A percentile compares a stretch with the other conserved stretches of the same genome.
Evolutionary conservation across 83 land plant species (phyloP).

Genomic region (Picea mariana): DNA sequence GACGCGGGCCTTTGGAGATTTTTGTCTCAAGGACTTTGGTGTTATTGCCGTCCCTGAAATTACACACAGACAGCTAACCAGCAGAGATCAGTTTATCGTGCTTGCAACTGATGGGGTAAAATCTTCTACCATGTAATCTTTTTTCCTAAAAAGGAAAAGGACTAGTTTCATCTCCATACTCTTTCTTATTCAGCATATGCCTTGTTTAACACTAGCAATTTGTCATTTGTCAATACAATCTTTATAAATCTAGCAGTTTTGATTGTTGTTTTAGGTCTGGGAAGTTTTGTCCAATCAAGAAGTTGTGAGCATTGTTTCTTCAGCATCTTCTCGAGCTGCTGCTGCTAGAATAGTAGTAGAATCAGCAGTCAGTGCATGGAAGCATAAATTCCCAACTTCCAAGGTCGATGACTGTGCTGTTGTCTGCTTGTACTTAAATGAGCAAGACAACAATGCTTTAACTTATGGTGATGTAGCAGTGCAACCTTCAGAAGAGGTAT

Average conservation of each 20-base stretch:
- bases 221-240: too few relatives aligned
- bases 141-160: too few relatives aligned
- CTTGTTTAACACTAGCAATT: too few relatives aligned
- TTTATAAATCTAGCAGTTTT: too few relatives aligned
- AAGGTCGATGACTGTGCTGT: too few relatives aligned
- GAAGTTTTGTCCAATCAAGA: constrained; percentile 65
- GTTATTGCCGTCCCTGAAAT: constrained; percentile 58
- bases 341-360: constrained; percentile 59
- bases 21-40: constrained; percentile 51
- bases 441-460: neutral
- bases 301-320: constrained; percentile 42
- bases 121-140: neutral
- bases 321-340: constrained; percentile 22
- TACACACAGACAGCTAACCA: constrained; percentile 27
- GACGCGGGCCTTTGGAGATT: constrained; percentile 70
- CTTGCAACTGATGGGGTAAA: constrained; percentile 69
- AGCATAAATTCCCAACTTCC: constrained; percentile 47
- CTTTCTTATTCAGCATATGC: too few relatives aligned
- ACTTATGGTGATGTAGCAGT: neutral
- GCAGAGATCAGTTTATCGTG: constrained; percentile 47
- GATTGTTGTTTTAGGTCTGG: constrained; percentile 47
- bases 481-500: neutral
- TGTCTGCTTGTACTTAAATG: constrained; percentile 41
- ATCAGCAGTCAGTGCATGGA: constrained; percentile 49
- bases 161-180: too few relatives aligned